A percentile compares a stretch with the other conserved stretches of the same genome.
These are phyloP conservation scores for Tylopilus plumbeoviolaceoides DNA, from an alignment of 768 basidiomycete genomes.

Conservation along the genomic window DNA sequence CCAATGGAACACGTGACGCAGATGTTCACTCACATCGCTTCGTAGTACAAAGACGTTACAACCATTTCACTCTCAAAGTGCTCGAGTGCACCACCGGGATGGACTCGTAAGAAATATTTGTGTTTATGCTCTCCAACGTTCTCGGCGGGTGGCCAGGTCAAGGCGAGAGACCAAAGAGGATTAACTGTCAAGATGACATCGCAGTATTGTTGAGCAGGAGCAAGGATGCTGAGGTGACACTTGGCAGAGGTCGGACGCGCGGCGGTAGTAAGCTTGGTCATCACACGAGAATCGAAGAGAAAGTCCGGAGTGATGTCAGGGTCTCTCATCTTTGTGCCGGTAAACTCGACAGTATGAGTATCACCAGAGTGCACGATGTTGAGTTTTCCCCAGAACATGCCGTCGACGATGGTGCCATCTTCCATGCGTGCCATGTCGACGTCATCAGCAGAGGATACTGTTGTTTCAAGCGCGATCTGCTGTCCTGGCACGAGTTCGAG, in stretches of 20 bases:
- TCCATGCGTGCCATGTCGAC: conserved; percentile 91
- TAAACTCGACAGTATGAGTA: conserved; percentile 78
- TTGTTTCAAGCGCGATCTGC: conserved; percentile 75
- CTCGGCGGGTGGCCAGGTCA: conserved; percentile 79
- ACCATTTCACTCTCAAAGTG: conserved; percentile 83
- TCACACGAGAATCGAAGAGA: conserved; percentile 71
- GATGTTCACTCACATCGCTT: conserved; percentile 61
- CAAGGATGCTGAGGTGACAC: conserved; percentile 70
- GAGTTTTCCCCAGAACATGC: conserved; percentile 85
- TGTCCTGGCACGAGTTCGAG: conserved; percentile 78
- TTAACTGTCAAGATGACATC: conserved; percentile 73
- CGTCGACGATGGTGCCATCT: conserved; percentile 81
- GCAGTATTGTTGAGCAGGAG: conserved; percentile 73
- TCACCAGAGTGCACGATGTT: conserved; percentile 77
- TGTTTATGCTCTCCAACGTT: conserved; percentile 61
- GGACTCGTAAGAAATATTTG: conserved; percentile 79
- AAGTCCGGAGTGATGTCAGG: conserved; percentile 65
- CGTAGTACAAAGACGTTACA: conserved; percentile 78
- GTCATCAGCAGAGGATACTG: conserved; percentile 71
- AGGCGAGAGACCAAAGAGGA: conserved; percentile 66
- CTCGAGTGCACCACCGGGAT: conserved; percentile 82
- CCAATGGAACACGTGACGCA: not conserved
- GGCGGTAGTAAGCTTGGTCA: conserved; percentile 72
- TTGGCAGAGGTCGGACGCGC: conserved; percentile 72
- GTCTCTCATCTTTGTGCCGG: conserved; percentile 66